Conservation (phyloP, 768 basidiomycete species). For the Pleurotus djamor region DNA sequence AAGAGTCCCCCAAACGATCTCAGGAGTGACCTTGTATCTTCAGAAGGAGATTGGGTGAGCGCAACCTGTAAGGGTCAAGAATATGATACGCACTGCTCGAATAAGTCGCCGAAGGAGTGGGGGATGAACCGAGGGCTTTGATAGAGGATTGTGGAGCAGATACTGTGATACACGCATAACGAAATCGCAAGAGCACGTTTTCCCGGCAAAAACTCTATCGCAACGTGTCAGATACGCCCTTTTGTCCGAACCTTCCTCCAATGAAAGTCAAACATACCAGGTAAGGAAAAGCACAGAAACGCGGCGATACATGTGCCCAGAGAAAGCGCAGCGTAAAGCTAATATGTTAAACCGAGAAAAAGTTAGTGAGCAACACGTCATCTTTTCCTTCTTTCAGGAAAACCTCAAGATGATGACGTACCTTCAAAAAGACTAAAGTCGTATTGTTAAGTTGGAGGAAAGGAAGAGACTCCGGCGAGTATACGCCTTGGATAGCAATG, state of each 20-base stretch:
- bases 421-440: constrained; percentile 73
- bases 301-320: constrained; percentile 59
- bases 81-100: constrained; percentile 55
- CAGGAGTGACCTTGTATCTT: constrained; percentile 68
- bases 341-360: not conserved
- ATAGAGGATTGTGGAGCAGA: constrained; percentile 71
- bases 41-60: not conserved
- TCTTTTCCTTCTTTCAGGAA: not conserved
- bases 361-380: not conserved
- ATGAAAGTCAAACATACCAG: constrained; percentile 46
- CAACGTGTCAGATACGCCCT: not conserved
- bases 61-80: not conserved
- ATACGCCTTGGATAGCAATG: constrained; percentile 73
- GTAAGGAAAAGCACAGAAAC: constrained; percentile 66
- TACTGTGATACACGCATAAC: constrained; percentile 73
- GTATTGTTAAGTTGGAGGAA: constrained; percentile 86
- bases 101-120: constrained; percentile 55
- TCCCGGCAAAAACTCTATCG: constrained; percentile 75
- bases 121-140: constrained; percentile 82
- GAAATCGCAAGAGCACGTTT: constrained; percentile 81
- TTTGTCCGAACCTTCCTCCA: not conserved
- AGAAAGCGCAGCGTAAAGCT: constrained; percentile 71
- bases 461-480: constrained; percentile 59
- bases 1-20: constrained; percentile 66
- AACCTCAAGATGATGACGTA: constrained; percentile 20